Evolutionary conservation across 1,139 yeast species (phyloP), one percentile per base, ranked within the genome.

Genomic region (Debaryomyces subglobosus): DNA sequence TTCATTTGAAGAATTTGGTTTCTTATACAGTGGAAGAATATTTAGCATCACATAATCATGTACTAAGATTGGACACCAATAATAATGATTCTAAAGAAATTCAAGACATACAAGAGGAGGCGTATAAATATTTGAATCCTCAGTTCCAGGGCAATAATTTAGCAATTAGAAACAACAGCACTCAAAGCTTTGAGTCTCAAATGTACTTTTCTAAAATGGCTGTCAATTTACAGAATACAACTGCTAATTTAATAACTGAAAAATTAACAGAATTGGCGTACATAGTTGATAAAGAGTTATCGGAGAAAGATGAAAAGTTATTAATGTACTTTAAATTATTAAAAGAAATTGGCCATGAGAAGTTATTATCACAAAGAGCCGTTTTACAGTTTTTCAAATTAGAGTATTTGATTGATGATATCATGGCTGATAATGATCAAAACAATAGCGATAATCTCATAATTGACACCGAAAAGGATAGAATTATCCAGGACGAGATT

Each of bases 21-120:
- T 88, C 91, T 13, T 78, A 82, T 51, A 82, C 90, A 0, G 90
- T 91, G 1, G 89, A 88, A 55, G 96, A 89, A 59, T 84, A 84
- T 71, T 67, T 84, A 49, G 72, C 71, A 25, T 62, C 69, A 0
- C 73, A 68, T 50, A 68, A 69, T 52, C 68, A 59, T 50, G 62
- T 69, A 2, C 55, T 69, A 46, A 55, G 69, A 41, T 52, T 68
- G 13, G 70, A 67, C 46, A 50, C 43, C 4, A 49, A 46, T 10
- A 45, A 44, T n/a, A 45, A 34, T 33, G 43, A 39, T 27, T 24
- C 18, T 13, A 43, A 41, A 18, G 46, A 47, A 15, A 44, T 43
- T 27, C 39, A 46, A 35, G 40, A 30, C 41, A 44, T 49, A 36
- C 46, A 49, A 18, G 48, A 49, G 41, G 53, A 47, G 43, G 50